phyloP scores from a whole-genome alignment of 345 rosid species.

The Syzygium oleosum region DNA sequence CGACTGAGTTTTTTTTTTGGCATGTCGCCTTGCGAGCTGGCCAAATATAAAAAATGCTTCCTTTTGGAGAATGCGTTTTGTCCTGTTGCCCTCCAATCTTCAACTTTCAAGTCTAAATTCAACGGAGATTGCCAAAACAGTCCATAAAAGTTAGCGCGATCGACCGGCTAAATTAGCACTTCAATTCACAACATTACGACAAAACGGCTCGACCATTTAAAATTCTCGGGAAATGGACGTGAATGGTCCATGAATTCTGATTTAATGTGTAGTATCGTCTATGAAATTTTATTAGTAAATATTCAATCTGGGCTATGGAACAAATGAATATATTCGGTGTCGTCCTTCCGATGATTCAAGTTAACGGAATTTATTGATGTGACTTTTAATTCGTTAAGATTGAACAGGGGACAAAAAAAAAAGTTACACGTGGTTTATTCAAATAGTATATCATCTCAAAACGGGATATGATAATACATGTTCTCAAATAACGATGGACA shows the following conservation, averaged over 20 bases:
- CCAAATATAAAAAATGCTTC: background rate
- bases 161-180: background rate
- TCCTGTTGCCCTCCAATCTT: background rate
- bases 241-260: no score
- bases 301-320: no score
- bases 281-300: background rate
- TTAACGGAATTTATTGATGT: background rate
- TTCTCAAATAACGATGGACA: background rate
- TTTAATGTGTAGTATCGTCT: no score
- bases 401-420: fast-evolving
- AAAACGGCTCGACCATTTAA: background rate
- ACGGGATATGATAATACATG: background rate
- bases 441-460: background rate
- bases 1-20: background rate
- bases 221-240: no score
- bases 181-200: background rate
- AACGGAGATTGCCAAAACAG: background rate
- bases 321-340: fast-evolving
- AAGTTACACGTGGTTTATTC: background rate
- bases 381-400: background rate
- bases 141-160: background rate
- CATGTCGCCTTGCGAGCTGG: background rate
- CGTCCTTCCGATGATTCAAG: background rate
- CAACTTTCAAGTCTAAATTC: background rate
- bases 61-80: background rate